Evolutionary conservation across 768 basidiomycete genomes (phyloP), one percentile per base, ranked within the genome.

Genomic region (Calocybe cyanea): DNA sequence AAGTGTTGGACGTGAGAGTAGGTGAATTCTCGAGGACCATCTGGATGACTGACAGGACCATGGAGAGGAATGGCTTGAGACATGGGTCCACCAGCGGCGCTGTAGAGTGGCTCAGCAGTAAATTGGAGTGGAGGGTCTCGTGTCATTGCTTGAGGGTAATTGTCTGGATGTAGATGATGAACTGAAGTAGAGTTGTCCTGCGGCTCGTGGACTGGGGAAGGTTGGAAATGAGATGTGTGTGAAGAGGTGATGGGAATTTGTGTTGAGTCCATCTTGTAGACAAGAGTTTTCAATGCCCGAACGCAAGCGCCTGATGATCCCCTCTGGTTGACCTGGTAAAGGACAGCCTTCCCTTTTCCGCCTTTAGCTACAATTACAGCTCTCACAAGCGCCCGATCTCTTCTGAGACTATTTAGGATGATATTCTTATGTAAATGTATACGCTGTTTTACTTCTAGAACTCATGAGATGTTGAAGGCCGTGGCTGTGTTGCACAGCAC

Each of bases 401-500:
- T 23, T 45, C 20, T 45, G 35, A 46, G 28, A 35, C 32, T 38
- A 35, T 33, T n/a, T 32, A 35, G 21, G 10, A 33, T 41, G 38
- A 2, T 37, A n/a, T n/a, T n/a, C 7, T 43, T 28, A 28, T 49
- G 5, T 9, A 36, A 23, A 18, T 1, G 15, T 33, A 5, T 34
- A 39, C 46, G 7, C 30, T 7, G 19, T 21, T 40, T 11, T 18
- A 46, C 42, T 43, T 38, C 48, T 45, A 46, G 31, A 49, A 47
- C 45, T 15, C 28, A 19, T 24, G 38, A 37, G 28, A 24, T 34
- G 48, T 31, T 35, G 48, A 38, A 38, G 41, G 42, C 42, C 56
- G 55, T 70, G 66, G 70, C 69, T 58, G 70, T 70, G 69, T 62
- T 61, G 64, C 60, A 67, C 67, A 68, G 65, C 66, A 65, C 60